Conservation (phyloP, 371 early-diverging fungal species). For the Homolaphlyctis polyrhiza region DNA sequence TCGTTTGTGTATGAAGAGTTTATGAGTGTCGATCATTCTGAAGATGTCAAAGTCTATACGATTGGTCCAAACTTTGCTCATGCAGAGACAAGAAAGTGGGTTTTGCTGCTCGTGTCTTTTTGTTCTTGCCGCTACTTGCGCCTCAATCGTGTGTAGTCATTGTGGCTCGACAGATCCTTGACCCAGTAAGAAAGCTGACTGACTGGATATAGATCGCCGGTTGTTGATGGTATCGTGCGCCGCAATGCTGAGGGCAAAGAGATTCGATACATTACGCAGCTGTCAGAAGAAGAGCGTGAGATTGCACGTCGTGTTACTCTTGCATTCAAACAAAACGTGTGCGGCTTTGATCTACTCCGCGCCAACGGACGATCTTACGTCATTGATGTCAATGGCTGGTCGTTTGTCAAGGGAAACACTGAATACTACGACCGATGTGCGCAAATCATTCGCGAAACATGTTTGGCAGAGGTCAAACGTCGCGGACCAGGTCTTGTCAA, state of each 20-base stretch:
- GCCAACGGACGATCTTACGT: slow-evolving; percentile 79
- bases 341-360: slow-evolving; percentile 94
- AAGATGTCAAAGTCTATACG: slow-evolving; percentile 97
- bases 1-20: slow-evolving; percentile 96
- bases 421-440: slow-evolving; percentile 91
- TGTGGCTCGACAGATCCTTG: no score
- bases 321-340: slow-evolving; percentile 90
- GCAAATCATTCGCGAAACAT: slow-evolving; percentile 53
- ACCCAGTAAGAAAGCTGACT: no score
- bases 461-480: background rate
- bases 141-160: no score
- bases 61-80: slow-evolving; percentile 86
- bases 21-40: slow-evolving; percentile 87
- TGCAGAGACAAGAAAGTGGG: slow-evolving; percentile 96
- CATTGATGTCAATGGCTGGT: slow-evolving; percentile 99
- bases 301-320: slow-evolving; percentile 75
- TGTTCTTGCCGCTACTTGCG: no score
- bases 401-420: slow-evolving; percentile 96
- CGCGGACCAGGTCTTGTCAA: slow-evolving; percentile 9
- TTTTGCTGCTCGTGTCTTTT: background rate
- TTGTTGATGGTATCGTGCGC: slow-evolving; percentile 94
- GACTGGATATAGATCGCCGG: slow-evolving; percentile 74
- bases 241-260: slow-evolving; percentile 97
- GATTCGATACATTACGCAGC: slow-evolving; percentile 81
- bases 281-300: slow-evolving; percentile 76